Base-by-base conservation (phyloP, 2,329 filamentous ascomycete genomes). In the Fusarium globosum region DNA sequence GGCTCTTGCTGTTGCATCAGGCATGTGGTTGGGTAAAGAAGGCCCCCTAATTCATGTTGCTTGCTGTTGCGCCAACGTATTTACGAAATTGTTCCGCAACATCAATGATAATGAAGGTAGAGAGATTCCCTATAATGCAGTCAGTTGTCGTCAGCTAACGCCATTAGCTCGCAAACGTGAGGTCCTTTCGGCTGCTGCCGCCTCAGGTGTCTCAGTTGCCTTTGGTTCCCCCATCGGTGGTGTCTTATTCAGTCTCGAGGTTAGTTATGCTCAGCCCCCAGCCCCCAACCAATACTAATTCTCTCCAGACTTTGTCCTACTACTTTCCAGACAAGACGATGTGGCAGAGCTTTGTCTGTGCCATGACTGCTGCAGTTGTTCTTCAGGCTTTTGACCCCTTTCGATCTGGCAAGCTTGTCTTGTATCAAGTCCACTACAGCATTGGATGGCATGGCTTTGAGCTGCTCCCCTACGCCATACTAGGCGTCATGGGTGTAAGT, bases 321-420 rank as follows among this genome's bases (percentile, higher is more conserved):
- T 98, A 98, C 82, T 98, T 98, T 77, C 96, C 96, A 0, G 96
- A 98, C 83, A 98, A 98, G 83, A 98, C 96, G 15, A 98, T 99
- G 96, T 99, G 96, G 96, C 96, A 98, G 81, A 97, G 95, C 78
- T 99, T 99, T 79, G 96, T 99, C 45, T 98, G 96, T 78, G 96
- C 96, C 80, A 98, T 98, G 95, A 94, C 97, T n/a, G 96, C 95
- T 21, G 96, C 96, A 23, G 94, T 98, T 42, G 94, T 95, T 20
- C 87, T 99, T 9, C 96, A 98, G 82, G 94, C 94, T 10, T 89
- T 97, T 70, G 96, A 99, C 80, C 96, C 96, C 9, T 98, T 98
- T 81, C 90, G 96, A 60, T 97, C 95, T 4, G 96, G 96, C 61
- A 97, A 99, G 82, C 92, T 98, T 60, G 96, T 98, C 51, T 86